phyloP scores from a whole-genome alignment of 345 rosid species.

The Stellera chamaejasme region DNA sequence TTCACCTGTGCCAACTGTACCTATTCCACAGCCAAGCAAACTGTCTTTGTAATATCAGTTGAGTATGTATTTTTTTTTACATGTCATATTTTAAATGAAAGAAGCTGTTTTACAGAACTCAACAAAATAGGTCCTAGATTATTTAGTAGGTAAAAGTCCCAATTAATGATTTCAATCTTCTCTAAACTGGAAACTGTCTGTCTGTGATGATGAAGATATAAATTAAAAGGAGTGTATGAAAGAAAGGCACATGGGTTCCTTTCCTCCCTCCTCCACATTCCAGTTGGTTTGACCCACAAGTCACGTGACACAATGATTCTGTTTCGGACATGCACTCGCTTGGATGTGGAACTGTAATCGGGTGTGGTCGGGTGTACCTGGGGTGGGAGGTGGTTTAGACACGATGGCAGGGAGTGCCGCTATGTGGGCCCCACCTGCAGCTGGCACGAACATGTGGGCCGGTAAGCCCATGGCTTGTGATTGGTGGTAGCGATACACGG shows the following conservation, averaged over 20 bases:
- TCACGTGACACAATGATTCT: constrained; percentile 56
- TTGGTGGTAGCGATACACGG: constrained; percentile 48
- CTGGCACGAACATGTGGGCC: constrained; percentile 49
- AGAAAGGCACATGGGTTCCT: constrained; percentile 23
- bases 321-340: background rate
- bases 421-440: constrained; percentile 34
- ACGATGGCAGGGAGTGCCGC: constrained; percentile 32
- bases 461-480: constrained; percentile 76
- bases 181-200: background rate
- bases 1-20: constrained; percentile 27
- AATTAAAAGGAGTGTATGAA: background rate
- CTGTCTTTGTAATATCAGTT: constrained; percentile 53
- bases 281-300: constrained; percentile 6
- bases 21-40: constrained; percentile 61
- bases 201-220: background rate
- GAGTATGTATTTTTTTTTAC: no score
- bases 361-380: constrained; percentile 40
- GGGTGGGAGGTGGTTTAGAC: constrained; percentile 46
- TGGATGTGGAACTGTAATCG: background rate
- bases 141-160: no score
- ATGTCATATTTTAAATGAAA: no score
- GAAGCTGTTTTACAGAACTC: no score
- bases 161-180: background rate
- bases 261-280: background rate
- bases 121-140: no score